These are phyloP conservation scores for Acrocalymma vagum DNA, from an alignment of 2,329 filamentous ascomycete genomes.

Conservation along the genomic window DNA sequence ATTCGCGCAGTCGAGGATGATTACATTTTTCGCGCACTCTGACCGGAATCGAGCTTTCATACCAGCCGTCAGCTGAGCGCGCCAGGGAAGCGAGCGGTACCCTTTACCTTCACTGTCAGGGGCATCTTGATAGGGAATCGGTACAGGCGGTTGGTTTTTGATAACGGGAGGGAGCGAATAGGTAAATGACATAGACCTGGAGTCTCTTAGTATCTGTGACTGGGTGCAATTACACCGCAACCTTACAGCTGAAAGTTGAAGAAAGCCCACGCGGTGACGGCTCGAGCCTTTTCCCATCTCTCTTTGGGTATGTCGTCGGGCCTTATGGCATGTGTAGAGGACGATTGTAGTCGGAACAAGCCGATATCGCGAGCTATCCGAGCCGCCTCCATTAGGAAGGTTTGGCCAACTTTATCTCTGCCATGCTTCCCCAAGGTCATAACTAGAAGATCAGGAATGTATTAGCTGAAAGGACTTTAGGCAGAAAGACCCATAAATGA, in stretches of 20 bases:
- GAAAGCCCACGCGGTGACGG: conserved; percentile 38
- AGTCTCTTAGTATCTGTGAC: conserved; percentile 7
- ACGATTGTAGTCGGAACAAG: conserved; percentile 26
- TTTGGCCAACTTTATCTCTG: conserved; percentile 37
- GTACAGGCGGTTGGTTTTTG: conserved; percentile 27
- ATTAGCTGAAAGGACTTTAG: background rate
- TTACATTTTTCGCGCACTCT: conserved; percentile 34
- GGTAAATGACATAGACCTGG: conserved; percentile 36
- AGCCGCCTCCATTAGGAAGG: conserved; percentile 37
- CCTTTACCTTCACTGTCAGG: conserved; percentile 28
- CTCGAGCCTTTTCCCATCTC: conserved; percentile 30
- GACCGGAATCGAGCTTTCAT: conserved; percentile 35
- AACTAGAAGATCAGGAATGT: conserved; percentile 8
- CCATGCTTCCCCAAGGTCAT: conserved; percentile 41
- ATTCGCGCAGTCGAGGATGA: conserved; percentile 32
- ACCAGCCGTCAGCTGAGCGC: no score
- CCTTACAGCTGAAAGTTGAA: conserved; percentile 44
- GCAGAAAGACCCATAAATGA: background rate
- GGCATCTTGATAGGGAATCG: conserved; percentile 29
- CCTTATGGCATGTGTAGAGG: conserved; percentile 13
- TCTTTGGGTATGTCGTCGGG: conserved; percentile 19
- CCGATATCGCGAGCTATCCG: conserved; percentile 30
- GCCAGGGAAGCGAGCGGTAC: no score
- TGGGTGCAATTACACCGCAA: background rate
- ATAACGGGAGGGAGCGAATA: conserved; percentile 33